Conservation (phyloP, 2,329 filamentous ascomycete genomes). For the Fusarium poae region DNA sequence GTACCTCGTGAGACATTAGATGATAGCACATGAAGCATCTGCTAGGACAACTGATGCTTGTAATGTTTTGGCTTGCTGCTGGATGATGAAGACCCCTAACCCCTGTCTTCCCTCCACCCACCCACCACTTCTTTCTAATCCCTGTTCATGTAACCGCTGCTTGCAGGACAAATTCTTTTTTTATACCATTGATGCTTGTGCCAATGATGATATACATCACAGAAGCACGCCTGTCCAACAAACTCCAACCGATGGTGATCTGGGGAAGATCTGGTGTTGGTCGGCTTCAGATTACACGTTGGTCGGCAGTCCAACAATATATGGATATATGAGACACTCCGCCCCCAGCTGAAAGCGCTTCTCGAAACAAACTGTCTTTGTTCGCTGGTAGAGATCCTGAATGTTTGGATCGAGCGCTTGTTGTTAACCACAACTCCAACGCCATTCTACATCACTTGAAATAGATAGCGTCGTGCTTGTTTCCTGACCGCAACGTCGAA, state of each 20-base stretch:
- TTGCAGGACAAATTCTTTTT: constrained; percentile 33
- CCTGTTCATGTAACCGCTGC: constrained; percentile 25
- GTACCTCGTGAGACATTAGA: constrained; percentile 29
- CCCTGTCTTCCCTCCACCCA: constrained; percentile 23
- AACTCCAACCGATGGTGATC: constrained; percentile 19
- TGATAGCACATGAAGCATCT: constrained; percentile 38
- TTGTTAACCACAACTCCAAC: constrained; percentile 14
- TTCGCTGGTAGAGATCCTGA: constrained; percentile 11
- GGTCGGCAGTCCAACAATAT: constrained; percentile 13
- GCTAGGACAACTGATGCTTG: constrained; percentile 39
- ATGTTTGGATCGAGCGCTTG: constrained; percentile 21
- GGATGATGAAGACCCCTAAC: constrained; percentile 25
- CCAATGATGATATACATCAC: constrained; percentile 21
- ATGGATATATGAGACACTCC: constrained; percentile 23
- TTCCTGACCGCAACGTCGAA: constrained; percentile 16
- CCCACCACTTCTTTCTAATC: constrained; percentile 25
- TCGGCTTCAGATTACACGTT: constrained; percentile 22
- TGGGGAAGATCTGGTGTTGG: constrained; percentile 36
- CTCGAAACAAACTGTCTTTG: constrained; percentile 30
- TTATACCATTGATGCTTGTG: constrained; percentile 24
- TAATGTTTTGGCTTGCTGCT: constrained; percentile 28
- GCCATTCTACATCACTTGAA: constrained; percentile 24
- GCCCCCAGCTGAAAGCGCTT: constrained; percentile 35
- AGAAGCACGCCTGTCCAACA: constrained; percentile 14
- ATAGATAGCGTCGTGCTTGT: constrained; percentile 2